These are phyloP conservation scores for Zizania palustris DNA, from an alignment of 202 grass and related monocot species.

Conservation along the genomic window DNA sequence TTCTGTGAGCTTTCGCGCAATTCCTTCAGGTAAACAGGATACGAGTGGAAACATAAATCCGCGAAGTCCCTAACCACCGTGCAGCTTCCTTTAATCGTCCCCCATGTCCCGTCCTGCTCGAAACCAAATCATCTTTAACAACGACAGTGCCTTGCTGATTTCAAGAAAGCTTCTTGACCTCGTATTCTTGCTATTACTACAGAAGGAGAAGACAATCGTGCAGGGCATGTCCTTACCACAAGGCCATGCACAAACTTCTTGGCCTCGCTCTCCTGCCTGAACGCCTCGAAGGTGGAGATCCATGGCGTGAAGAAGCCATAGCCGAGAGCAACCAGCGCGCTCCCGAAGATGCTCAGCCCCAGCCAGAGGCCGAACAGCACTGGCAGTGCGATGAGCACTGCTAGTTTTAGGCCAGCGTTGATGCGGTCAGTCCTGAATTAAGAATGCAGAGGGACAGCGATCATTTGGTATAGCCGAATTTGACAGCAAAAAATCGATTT, in stretches of 20 bases:
- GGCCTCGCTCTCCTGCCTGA: conserved; percentile 72
- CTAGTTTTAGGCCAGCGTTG: conserved; percentile 69
- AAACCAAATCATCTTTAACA: conserved; percentile 29
- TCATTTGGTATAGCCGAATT: not conserved
- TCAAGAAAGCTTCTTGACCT: not conserved
- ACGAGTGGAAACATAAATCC: conserved; percentile 79
- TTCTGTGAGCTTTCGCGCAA: conserved; percentile 56
- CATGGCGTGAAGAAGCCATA: conserved; percentile 92
- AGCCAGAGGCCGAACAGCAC: conserved; percentile 75
- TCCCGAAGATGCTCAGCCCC: conserved; percentile 71
- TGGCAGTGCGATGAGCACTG: conserved; percentile 66
- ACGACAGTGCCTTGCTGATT: not conserved
- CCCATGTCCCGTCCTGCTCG: conserved; percentile 89
- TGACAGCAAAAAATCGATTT: not conserved
- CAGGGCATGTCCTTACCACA: conserved; percentile 55
- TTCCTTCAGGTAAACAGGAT: conserved; percentile 75
- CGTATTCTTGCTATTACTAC: not conserved
- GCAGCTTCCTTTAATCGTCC: conserved; percentile 89
- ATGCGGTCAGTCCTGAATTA: conserved; percentile 68
- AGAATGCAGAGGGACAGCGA: conserved; percentile 17
- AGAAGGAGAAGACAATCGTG: not conserved
- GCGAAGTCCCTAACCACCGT: conserved; percentile 93
- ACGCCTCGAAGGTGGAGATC: conserved; percentile 97
- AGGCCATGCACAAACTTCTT: conserved; percentile 77
- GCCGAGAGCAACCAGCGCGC: conserved; percentile 70